Base-by-base conservation (phyloP, 202 grass and related monocot genomes). In the Bolboschoenoplectus hybrid region DNA sequence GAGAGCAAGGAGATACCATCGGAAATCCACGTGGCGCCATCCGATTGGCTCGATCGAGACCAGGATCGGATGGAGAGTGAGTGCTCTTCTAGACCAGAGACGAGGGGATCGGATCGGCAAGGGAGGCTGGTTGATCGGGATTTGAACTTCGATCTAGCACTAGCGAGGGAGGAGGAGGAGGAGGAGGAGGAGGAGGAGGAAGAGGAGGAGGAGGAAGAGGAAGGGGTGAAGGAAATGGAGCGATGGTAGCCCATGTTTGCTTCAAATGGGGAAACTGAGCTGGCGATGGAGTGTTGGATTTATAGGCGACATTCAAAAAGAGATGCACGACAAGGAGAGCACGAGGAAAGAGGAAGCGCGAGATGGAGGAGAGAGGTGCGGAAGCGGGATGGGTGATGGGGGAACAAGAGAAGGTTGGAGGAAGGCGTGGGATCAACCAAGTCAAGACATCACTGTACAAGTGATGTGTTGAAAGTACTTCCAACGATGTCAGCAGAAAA, bases 71-170 rank as follows among this genome's bases (percentile, higher is more conserved):
- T 68, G 3, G 75, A 70, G 50, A 8, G 56, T 2, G 86, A 78
- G 1, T 89, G 17, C 4, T 91, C 84, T 64, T 91, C 85, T 14
- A 95, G 89, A 5, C 46, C 35, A 14, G 89, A 46, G 73, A 93
- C 86, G 26, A 57, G 84, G 13, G 91, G 94, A 85, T 93, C 86
- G 85, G 89, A 91, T 34, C 91, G 88, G 72, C 84, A 90, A 0
- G 88, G 91, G 11, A 91, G 88, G 82, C 91, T 97, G 19, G 85
- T 49, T 65, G 87, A 91, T 72, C 86, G 88, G 20, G 35, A 53
- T 57, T 85, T 81, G 8, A 91, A 50, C 83, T 57, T 75, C 17
- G 64, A 67, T 12, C 68, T 51, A 72, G 57, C 12, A 13, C 1
- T 45, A 34, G 81, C n/a, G 26, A 20, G 1, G 5, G 66, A 57